Conservation (phyloP, 2,329 filamentous ascomycete genomes). For the Pestalotiopsis fici region DNA sequence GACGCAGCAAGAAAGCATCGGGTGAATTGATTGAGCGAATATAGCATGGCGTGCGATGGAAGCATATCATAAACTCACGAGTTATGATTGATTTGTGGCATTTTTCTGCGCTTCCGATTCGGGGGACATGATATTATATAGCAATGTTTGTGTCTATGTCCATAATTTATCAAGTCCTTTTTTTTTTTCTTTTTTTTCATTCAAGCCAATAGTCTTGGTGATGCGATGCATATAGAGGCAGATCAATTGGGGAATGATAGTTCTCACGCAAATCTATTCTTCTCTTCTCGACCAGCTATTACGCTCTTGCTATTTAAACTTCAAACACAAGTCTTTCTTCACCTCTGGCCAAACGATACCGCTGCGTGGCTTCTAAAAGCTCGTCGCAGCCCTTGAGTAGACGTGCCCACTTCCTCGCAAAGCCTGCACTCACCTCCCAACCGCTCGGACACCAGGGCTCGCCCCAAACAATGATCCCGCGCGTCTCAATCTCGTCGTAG, state of each 20-base stretch:
- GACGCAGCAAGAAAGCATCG: neutral
- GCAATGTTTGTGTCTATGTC: too few species aligned
- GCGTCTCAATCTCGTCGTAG: constrained; percentile 23
- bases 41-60: constrained; percentile 3
- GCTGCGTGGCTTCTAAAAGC: constrained; percentile 33
- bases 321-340: constrained; percentile 27
- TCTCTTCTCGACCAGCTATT: neutral
- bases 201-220: neutral
- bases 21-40: neutral
- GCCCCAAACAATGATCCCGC: constrained; percentile 38
- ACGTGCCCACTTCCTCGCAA: constrained; percentile 35
- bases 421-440: constrained; percentile 39
- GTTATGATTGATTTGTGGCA: neutral
- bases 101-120: neutral
- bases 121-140: neutral
- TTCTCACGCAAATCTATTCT: too few species aligned
- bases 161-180: neutral
- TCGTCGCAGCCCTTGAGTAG: constrained; percentile 32
- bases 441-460: constrained; percentile 32
- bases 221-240: neutral
- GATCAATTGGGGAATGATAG: too few species aligned
- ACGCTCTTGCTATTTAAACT: neutral
- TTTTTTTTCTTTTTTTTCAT: too few species aligned
- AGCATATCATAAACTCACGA: neutral
- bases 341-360: constrained; percentile 32